Evolutionary conservation across 371 early-diverging fungal species (phyloP).

Genomic region (Haplosporangium sp.): DNA sequence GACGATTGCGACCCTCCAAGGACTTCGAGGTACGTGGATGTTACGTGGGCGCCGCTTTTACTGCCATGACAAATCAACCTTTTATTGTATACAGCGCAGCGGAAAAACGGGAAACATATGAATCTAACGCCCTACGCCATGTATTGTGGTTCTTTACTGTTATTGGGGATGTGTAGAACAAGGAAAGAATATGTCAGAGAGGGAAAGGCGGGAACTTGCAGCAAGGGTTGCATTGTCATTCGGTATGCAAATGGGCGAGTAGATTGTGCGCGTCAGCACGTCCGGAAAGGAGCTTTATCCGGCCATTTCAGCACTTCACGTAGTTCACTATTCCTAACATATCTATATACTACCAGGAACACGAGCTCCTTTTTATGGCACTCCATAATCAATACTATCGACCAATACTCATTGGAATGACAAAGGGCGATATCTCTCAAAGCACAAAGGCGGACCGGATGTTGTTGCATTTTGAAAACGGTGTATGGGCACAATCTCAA

Average conservation of each 20-base stretch:
- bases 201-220: slow-evolving; percentile 71
- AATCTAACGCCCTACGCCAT: neutral
- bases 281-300: neutral
- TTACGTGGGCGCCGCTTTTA: neutral
- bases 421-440: too few species aligned
- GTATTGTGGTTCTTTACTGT: neutral
- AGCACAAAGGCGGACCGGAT: too few species aligned
- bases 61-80: neutral
- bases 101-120: neutral
- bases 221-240: slow-evolving; percentile 77
- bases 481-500: too few species aligned
- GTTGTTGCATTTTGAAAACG: too few species aligned
- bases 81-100: neutral
- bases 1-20: slow-evolving; percentile 63
- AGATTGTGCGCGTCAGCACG: too few species aligned
- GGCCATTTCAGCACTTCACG: too few species aligned
- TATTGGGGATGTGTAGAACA: slow-evolving; percentile 56
- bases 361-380: too few species aligned
- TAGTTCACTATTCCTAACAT: too few species aligned
- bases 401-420: too few species aligned
- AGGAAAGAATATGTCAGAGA: slow-evolving; percentile 65
- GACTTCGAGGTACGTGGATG: slow-evolving; percentile 62
- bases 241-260: slow-evolving; percentile 57
- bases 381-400: too few species aligned
- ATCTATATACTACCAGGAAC: too few species aligned